These are phyloP conservation scores for Dothistroma pini DNA, from an alignment of 2,329 filamentous ascomycete species.

Conservation along the genomic window DNA sequence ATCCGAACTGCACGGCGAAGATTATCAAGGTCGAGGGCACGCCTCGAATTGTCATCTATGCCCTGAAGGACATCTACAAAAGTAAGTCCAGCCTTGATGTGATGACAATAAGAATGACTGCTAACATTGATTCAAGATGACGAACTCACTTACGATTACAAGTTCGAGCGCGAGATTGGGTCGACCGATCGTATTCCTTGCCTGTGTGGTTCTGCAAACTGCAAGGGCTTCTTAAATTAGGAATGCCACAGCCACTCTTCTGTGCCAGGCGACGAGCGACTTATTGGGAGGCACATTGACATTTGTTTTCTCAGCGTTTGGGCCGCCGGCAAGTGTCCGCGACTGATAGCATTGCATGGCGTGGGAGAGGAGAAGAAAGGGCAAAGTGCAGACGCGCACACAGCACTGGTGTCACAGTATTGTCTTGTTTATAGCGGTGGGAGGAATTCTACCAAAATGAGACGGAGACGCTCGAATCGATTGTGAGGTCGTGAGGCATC, in stretches of 20 bases:
- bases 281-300: background rate
- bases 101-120: background rate
- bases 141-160: constrained; percentile 99
- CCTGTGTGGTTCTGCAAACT: constrained; percentile 90
- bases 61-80: constrained; percentile 86
- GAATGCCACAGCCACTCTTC: constrained; percentile 8
- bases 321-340: background rate
- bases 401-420: background rate
- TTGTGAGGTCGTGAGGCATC: background rate
- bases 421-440: background rate
- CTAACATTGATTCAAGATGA: constrained; percentile 62
- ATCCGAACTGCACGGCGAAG: constrained; percentile 97
- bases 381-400: background rate
- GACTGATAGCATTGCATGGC: background rate
- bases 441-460: background rate
- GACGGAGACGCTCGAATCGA: background rate
- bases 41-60: constrained; percentile 98
- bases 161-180: constrained; percentile 96
- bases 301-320: background rate
- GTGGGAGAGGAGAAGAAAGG: background rate
- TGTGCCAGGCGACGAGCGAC: background rate
- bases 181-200: constrained; percentile 95
- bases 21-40: constrained; percentile 99
- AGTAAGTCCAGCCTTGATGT: constrained; percentile 59
- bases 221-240: constrained; percentile 98